A percentile compares a stretch with the other conserved stretches of the same genome.
These are phyloP conservation scores for Physcomitrellopsis africana DNA, from an alignment of 225 moss, liverwort and hornwort genomes.

Conservation along the genomic window DNA sequence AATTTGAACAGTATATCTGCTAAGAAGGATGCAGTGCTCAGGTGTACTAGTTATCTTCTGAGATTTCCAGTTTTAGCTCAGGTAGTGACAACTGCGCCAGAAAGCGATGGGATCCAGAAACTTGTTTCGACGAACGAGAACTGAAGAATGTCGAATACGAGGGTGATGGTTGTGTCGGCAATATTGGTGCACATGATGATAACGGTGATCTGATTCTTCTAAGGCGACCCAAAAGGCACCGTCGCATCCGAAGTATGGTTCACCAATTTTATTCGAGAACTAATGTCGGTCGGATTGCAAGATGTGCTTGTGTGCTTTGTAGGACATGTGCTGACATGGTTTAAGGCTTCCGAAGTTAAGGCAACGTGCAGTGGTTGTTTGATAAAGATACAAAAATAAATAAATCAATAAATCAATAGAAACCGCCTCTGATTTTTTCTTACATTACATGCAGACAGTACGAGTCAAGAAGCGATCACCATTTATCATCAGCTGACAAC, in stretches of 20 bases:
- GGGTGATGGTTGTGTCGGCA: constrained; percentile 11
- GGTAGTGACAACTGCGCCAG: constrained; percentile 22
- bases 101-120: constrained; percentile 35
- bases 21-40: background rate
- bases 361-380: background rate
- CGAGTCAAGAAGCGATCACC: constrained; percentile 38
- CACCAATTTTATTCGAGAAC: background rate
- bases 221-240: constrained; percentile 40
- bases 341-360: background rate
- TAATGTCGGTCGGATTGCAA: background rate
- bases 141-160: constrained; percentile 20
- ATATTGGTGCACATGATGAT: constrained; percentile 16
- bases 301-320: background rate
- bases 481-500: constrained; percentile 74
- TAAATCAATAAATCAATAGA: background rate
- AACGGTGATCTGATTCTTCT: constrained; percentile 47
- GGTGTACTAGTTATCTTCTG: too few species aligned
- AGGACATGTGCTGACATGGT: background rate
- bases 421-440: background rate
- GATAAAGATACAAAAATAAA: background rate
- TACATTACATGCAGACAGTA: constrained; percentile 25
- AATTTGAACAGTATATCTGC: background rate
- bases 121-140: constrained; percentile 18
- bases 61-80: constrained; percentile 3
- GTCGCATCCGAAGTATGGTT: constrained; percentile 31